These are phyloP conservation scores for Pyrenochaeta sp. DNA, from an alignment of 2,329 filamentous ascomycete species.

Conservation along the genomic window DNA sequence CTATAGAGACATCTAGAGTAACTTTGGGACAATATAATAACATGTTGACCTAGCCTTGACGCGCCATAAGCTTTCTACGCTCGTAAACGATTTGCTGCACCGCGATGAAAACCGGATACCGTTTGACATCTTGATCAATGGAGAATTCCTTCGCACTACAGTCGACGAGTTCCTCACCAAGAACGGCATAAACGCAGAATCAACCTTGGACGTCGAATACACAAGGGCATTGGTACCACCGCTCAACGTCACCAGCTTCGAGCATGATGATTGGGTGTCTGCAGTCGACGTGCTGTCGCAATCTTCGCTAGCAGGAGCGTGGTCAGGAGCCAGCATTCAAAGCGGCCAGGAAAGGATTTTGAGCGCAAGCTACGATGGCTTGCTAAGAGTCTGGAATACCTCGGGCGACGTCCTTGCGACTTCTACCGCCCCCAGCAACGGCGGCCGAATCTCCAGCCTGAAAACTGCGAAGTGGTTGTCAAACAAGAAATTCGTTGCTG, in stretches of 20 bases:
- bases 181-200: conserved; percentile 88
- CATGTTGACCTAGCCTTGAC: conserved; percentile 30
- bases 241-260: conserved; percentile 86
- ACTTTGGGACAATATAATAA: conserved; percentile 15
- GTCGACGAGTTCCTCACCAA: conserved; percentile 88
- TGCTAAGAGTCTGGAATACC: conserved; percentile 85
- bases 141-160: conserved; percentile 85
- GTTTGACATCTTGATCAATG: conserved; percentile 95
- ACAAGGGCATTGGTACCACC: conserved; percentile 91
- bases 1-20: too few species aligned
- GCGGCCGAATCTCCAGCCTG: conserved; percentile 72
- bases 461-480: conserved; percentile 85
- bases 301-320: conserved; percentile 67
- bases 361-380: conserved; percentile 92
- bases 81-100: conserved; percentile 68
- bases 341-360: conserved; percentile 75
- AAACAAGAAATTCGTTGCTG: conserved; percentile 78
- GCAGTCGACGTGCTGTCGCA: conserved; percentile 80
- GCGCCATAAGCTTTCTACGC: conserved; percentile 60
- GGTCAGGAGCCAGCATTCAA: conserved; percentile 58
- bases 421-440: conserved; percentile 69
- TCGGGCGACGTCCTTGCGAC: conserved; percentile 85
- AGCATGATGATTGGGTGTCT: conserved; percentile 98
- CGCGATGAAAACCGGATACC: conserved; percentile 71
- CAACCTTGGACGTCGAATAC: conserved; percentile 87